phyloP scores from a whole-genome alignment of 1,139 yeast genomes.

The Diutina mesorugosa region DNA sequence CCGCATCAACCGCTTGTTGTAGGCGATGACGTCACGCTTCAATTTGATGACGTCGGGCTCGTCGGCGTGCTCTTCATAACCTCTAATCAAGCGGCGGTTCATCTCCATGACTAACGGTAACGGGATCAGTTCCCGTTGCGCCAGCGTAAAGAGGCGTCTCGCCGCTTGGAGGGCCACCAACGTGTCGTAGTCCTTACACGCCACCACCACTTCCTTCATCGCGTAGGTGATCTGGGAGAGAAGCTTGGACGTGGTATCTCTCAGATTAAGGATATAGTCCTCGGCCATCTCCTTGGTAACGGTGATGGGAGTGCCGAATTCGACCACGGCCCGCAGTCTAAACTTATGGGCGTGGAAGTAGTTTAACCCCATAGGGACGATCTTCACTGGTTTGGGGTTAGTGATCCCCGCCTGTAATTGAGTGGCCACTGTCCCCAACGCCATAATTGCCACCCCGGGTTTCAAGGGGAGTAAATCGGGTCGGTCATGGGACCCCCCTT shows the following conservation, averaged over 20 bases:
- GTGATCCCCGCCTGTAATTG: constrained; percentile 41
- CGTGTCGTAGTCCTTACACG: constrained; percentile 21
- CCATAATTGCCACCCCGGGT: constrained; percentile 39
- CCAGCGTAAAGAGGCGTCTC: constrained; percentile 36
- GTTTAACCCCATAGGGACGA: constrained; percentile 35
- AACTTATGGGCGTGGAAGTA: constrained; percentile 35
- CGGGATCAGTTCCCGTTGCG: constrained; percentile 36
- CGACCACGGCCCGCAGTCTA: constrained; percentile 34
- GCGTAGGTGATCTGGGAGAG: constrained; percentile 15
- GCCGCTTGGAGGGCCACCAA: constrained; percentile 23
- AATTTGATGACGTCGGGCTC: constrained; percentile 22
- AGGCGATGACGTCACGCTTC: constrained; percentile 21
- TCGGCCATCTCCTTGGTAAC: constrained; percentile 18
- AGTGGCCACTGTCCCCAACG: constrained; percentile 27
- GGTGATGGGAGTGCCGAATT: constrained; percentile 31
- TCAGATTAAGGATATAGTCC: constrained; percentile 10
- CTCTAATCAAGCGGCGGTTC: constrained; percentile 29
- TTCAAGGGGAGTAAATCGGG: constrained; percentile 28
- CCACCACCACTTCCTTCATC: constrained; percentile 19
- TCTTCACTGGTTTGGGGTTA: constrained; percentile 33
- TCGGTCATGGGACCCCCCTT: constrained; percentile 33
- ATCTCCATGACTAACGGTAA: constrained; percentile 32
- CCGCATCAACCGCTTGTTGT: constrained; percentile 20
- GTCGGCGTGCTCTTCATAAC: constrained; percentile 24
- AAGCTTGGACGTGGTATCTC: constrained; percentile 10